phyloP scores from a whole-genome alignment of 2,329 filamentous ascomycete species.

The Aspergillus nomiae region DNA sequence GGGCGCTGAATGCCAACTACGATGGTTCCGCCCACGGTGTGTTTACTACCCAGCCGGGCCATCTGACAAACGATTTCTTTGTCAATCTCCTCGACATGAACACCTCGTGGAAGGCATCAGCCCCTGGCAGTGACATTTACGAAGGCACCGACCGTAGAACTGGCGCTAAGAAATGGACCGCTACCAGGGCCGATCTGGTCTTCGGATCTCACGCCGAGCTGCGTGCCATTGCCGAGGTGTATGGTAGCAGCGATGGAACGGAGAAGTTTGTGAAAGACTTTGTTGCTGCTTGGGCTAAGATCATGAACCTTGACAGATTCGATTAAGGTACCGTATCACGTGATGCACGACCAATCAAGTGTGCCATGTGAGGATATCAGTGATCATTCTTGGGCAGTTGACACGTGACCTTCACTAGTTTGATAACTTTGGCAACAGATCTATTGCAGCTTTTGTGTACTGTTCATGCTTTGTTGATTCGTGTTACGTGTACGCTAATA shows the following conservation, averaged over 20 bases:
- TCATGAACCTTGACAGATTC: constrained; percentile 72
- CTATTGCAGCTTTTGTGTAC: neutral
- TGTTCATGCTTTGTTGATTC: neutral
- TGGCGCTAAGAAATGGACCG: constrained; percentile 68
- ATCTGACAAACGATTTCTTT: constrained; percentile 79
- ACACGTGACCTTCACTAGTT: too few species aligned
- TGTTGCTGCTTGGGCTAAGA: constrained; percentile 70
- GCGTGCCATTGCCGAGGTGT: constrained; percentile 70
- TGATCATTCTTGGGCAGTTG: too few species aligned
- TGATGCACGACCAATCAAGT: too few species aligned
- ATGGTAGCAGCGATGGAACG: constrained; percentile 61
- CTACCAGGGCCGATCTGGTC: constrained; percentile 68
- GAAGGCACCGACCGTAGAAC: constrained; percentile 67
- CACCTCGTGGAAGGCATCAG: constrained; percentile 64
- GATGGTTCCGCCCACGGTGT: constrained; percentile 69
- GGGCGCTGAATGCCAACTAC: constrained; percentile 69
- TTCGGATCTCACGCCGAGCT: constrained; percentile 76
- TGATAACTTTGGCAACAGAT: too few species aligned
- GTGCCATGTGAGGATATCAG: too few species aligned
- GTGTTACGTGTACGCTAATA: neutral
- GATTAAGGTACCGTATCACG: too few species aligned
- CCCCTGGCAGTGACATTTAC: constrained; percentile 58
- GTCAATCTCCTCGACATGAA: constrained; percentile 72
- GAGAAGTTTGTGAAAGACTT: constrained; percentile 73
- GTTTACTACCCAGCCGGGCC: constrained; percentile 67